Evolutionary conservation across 805 yeast species (phyloP), one percentile per base, ranked within the genome.

Genomic region (Lipomyces starkeyi): DNA sequence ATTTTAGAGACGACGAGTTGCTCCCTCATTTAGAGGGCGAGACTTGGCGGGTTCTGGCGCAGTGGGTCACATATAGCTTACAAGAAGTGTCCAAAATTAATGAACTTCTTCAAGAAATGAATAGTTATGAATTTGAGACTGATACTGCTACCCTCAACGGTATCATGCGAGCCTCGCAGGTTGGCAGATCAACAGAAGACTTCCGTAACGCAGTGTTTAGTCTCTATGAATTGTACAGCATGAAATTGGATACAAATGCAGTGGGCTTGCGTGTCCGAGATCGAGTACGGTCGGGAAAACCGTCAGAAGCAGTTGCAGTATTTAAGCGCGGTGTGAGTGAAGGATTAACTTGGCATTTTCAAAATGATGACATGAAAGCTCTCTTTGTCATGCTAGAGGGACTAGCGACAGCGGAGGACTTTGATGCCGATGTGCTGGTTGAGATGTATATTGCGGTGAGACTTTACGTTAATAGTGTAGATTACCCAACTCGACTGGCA

Each of bases 371-470:
- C 37, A 60, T 73, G 58, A 63, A 73, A 47, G 74, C 74, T 9
- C 40, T 72, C 25, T 72, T 70, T 43, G 53, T 72, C 37, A 66
- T 72, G 63, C 67, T 72, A 3, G 68, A 71, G 27, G 61, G 62
- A 5, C 64, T 72, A 13, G 52, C 69, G 6, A 9, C 34, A 4
- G 49, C 49, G 14, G 63, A 61, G 14, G 61, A 43, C 17, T 71
- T 72, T 40, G 68, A 72, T 47, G 65, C 66, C 43, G 25, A 63
- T 13, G 20, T 53, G 13, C 63, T 72, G 13, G 67, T 68, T 13
- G 76, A 78, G 27, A 76, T 80, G 47, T 84, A 84, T 66, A 79
- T 81, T 65, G 81, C 80, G 54, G 78, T 86, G 47, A 79, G 83
- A 63, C 74, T 76, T n/a, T 83, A 79, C 67, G 80, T 81, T 6